phyloP scores from a whole-genome alignment of 495 filamentous ascomycete genomes.

The Hypoxylon subgilvum region DNA sequence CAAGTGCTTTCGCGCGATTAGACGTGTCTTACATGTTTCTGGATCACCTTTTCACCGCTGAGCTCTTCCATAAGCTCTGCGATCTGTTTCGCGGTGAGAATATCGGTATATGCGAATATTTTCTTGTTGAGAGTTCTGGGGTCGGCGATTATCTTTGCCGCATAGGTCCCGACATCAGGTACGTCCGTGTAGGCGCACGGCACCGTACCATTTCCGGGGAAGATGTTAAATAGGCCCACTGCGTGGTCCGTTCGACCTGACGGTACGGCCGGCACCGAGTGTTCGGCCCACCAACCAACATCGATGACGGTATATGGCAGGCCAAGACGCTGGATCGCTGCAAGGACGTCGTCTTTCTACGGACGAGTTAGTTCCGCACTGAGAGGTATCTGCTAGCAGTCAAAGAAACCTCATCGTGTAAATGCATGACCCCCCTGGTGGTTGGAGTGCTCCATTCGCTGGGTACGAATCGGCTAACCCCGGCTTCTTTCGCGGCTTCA shows the following conservation, averaged over 20 bases:
- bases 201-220: constrained; percentile 59
- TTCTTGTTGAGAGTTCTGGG: constrained; percentile 63
- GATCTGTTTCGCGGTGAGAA: constrained; percentile 58
- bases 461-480: constrained; percentile 65
- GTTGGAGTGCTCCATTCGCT: constrained; percentile 60
- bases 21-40: constrained; percentile 53
- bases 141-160: constrained; percentile 62
- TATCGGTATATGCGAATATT: constrained; percentile 60
- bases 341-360: constrained; percentile 63
- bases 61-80: constrained; percentile 57
- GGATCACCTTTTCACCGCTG: constrained; percentile 60
- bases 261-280: constrained; percentile 56
- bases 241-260: constrained; percentile 62
- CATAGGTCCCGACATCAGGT: constrained; percentile 62
- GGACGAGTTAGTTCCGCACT: neutral
- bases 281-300: constrained; percentile 66
- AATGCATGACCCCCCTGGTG: constrained; percentile 55
- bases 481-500: constrained; percentile 61
- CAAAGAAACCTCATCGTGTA: constrained; percentile 53
- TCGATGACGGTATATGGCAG: constrained; percentile 68
- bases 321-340: constrained; percentile 57
- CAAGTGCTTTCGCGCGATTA: neutral
- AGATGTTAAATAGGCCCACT: constrained; percentile 52
- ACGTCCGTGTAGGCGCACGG: constrained; percentile 58
- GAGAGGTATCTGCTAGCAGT: constrained; percentile 19